Base-by-base conservation (phyloP, 2,329 filamentous ascomycete genomes). In the Fusarium sp. region DNA sequence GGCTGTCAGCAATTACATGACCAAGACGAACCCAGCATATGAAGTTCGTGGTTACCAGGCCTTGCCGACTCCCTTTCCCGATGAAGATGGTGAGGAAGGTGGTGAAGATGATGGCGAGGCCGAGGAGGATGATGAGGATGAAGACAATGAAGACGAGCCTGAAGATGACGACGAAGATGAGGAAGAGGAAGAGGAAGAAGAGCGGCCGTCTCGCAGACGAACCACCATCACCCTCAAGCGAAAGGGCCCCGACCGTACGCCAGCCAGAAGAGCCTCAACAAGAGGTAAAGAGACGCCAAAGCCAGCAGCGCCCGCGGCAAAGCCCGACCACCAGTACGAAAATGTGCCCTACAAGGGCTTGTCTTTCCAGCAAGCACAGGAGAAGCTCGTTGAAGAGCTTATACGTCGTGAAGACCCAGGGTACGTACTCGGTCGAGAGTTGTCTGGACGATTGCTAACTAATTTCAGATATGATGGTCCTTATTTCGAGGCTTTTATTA, bases 1-100 rank as follows among this genome's bases (percentile, higher is more conserved):
- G 81, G 90, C 93, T 5, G 85, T 95, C 42, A 94, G 92, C 78
- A 95, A 94, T 75, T 93, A 90, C 78, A 97, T 97, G 93, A 91
- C 90, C 58, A 92, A 92, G 78, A 87, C 91, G 73, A 97, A 97
- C 74, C 93, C 94, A 16, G 93, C 92, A 18, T 97, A 97, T 79
- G 88, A 89, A 67, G 83, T 85, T 18, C 84, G 86, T 25, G 83
- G 82, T 48, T 96, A 97, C 75, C 85, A 88, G 64, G 91, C 92
- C 7, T 84, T 91, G 46, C 87, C 93, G 8, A 93, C 93, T 2
- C 92, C 93, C 0, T 84, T 94, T 7, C 74, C 57, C 6, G 77
- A 76, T 14, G 77, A 76, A 2, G 74, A 74, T 9, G 75, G 73
- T 4, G 74, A 72, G 4, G 75, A 75, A 5, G 73, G 72, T 8